phyloP scores from a whole-genome alignment of 2,329 filamentous ascomycete genomes.

The Claviceps citrina region DNA sequence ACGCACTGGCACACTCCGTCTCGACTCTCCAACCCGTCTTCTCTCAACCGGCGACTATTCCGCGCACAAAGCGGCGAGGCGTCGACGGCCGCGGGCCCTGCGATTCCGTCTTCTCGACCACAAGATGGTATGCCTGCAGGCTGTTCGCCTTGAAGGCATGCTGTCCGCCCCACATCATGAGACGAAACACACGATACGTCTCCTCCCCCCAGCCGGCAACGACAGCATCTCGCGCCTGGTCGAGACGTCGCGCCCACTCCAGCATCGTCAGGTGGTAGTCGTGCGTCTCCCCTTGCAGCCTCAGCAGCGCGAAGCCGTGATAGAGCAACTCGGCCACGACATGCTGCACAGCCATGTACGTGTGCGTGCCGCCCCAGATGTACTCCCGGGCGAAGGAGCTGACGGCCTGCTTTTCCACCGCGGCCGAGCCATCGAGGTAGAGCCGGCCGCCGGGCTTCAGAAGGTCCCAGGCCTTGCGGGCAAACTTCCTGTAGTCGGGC shows the following conservation, averaged over 20 bases:
- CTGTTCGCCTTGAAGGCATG: conserved; percentile 2
- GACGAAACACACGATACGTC: conserved; percentile 2
- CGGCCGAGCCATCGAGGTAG: conserved; percentile 1
- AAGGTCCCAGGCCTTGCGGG: not conserved
- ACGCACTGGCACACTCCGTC: too few relatives aligned
- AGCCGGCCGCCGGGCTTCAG: conserved; percentile 2
- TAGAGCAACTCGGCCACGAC: conserved; percentile 1
- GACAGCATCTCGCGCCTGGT: not conserved
- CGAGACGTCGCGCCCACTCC: conserved; percentile 3
- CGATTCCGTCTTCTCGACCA: not conserved
- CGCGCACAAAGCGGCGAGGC: not conserved
- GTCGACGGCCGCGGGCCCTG: not conserved
- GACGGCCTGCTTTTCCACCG: conserved; percentile 2
- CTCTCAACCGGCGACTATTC: conserved; percentile 2
- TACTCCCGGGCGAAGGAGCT: conserved; percentile 1
- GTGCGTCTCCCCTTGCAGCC: not conserved
- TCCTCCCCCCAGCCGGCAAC: conserved; percentile 4
- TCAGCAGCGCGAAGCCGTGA: conserved; percentile 2
- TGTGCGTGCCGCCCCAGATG: conserved; percentile 1
- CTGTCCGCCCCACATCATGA: conserved; percentile 3
- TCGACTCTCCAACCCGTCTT: too few relatives aligned
- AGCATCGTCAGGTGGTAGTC: conserved; percentile 2
- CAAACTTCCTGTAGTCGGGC: not conserved
- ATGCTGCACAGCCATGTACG: conserved; percentile 3
- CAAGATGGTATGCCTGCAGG: conserved; percentile 3